Evolutionary conservation across 441 rosid species (phyloP).

Genomic region (Dalechampia spathulata): DNA sequence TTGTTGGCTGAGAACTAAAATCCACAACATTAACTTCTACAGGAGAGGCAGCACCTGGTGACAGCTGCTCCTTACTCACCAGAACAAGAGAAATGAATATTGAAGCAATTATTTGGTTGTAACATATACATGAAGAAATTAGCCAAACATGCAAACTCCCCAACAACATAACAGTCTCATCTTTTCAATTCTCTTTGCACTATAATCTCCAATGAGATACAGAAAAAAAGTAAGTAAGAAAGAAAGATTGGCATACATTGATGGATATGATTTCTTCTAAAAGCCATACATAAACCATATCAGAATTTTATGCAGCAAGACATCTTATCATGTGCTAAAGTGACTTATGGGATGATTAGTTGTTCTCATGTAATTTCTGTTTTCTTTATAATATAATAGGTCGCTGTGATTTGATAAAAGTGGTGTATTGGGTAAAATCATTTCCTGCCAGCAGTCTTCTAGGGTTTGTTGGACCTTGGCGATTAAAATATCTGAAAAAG

Average conservation of each 20-base stretch:
- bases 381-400: background rate
- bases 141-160: background rate
- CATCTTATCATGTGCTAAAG: background rate
- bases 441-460: background rate
- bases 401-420: background rate
- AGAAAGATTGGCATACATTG: background rate
- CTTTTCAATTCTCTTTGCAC: too few relatives aligned
- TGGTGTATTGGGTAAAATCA: background rate
- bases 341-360: background rate
- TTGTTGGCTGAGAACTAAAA: slow-evolving; percentile 18
- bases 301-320: background rate
- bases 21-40: slow-evolving; percentile 28
- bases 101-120: slow-evolving; percentile 4
- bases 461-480: background rate
- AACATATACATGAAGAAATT: background rate
- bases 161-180: too few relatives aligned
- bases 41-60: slow-evolving; percentile 12
- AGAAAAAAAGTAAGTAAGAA: background rate
- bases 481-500: background rate
- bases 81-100: slow-evolving; percentile 19
- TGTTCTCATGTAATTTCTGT: background rate
- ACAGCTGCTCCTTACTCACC: slow-evolving; percentile 20
- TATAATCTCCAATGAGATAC: background rate
- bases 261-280: background rate
- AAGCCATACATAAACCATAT: background rate